phyloP scores from a whole-genome alignment of 495 filamentous ascomycete genomes.

The Aspergillus taichungensis region DNA sequence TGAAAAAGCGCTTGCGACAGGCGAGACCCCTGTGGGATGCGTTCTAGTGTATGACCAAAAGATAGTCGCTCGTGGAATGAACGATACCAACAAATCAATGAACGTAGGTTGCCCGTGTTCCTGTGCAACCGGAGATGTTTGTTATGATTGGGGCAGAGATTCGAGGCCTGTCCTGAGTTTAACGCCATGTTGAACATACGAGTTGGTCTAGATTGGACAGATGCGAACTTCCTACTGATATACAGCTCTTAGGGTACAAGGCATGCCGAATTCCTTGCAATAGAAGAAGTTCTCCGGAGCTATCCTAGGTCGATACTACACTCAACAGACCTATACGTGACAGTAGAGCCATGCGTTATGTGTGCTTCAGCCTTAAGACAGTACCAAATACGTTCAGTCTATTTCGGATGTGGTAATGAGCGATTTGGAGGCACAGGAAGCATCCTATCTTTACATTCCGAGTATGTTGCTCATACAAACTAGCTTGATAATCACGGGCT shows the following conservation, averaged over 20 bases:
- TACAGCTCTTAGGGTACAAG: slow-evolving; percentile 62
- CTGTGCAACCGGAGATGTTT: not conserved
- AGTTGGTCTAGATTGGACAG: not conserved
- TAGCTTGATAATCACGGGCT: slow-evolving; percentile 2
- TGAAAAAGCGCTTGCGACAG: slow-evolving; percentile 63
- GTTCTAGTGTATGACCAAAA: slow-evolving; percentile 69
- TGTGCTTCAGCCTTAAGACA: slow-evolving; percentile 89
- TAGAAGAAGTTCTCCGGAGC: slow-evolving; percentile 50
- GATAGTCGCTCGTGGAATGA: slow-evolving; percentile 83
- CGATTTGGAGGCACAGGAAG: slow-evolving; percentile 94
- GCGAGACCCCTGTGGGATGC: slow-evolving; percentile 95
- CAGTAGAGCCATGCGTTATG: slow-evolving; percentile 97
- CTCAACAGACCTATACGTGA: slow-evolving; percentile 82
- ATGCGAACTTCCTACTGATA: not conserved
- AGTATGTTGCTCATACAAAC: slow-evolving; percentile 33
- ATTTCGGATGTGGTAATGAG: slow-evolving; percentile 91
- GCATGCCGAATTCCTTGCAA: slow-evolving; percentile 87
- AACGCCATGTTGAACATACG: too few relatives aligned
- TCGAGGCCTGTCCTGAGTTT: too few relatives aligned
- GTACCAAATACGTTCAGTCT: slow-evolving; percentile 70
- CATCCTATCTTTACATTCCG: slow-evolving; percentile 75
- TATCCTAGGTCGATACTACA: slow-evolving; percentile 52
- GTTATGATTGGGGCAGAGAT: not conserved
- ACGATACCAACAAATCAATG: slow-evolving; percentile 84
- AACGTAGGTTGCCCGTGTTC: slow-evolving; percentile 39